Conservation (phyloP, 2,329 filamentous ascomycete genomes). For the Sarocladiaceae sp. region DNA sequence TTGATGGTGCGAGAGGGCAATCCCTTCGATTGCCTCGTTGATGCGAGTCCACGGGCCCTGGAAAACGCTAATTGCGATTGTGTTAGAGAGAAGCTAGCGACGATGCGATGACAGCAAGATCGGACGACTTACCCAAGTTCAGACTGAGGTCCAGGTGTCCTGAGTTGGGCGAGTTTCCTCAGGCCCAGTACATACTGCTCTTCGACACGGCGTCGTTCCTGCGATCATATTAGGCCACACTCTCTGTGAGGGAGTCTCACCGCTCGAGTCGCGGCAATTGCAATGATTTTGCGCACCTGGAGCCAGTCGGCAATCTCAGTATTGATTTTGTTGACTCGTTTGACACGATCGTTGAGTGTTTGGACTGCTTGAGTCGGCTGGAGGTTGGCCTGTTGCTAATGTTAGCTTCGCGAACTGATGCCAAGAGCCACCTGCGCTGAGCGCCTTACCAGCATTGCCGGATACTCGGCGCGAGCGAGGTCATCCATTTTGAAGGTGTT, state of each 20-base stretch:
- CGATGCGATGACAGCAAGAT: background rate
- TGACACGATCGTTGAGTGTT: slow-evolving; percentile 81
- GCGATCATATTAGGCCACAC: background rate
- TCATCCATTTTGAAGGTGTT: slow-evolving; percentile 60
- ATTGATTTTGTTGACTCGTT: slow-evolving; percentile 82
- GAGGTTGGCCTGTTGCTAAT: slow-evolving; percentile 62
- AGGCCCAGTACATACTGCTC: slow-evolving; percentile 82
- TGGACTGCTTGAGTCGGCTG: slow-evolving; percentile 77
- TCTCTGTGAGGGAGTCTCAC: background rate
- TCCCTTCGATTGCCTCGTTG: slow-evolving; percentile 69
- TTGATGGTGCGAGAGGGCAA: slow-evolving; percentile 78
- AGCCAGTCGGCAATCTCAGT: slow-evolving; percentile 94
- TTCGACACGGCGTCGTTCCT: slow-evolving; percentile 87
- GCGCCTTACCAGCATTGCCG: slow-evolving; percentile 79
- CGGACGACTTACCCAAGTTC: slow-evolving; percentile 73
- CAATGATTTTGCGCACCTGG: slow-evolving; percentile 56
- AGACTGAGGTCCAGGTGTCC: slow-evolving; percentile 68
- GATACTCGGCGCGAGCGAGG: slow-evolving; percentile 84
- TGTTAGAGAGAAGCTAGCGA: too few species aligned
- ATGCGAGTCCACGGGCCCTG: slow-evolving; percentile 87
- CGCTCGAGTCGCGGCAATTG: background rate
- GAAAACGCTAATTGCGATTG: slow-evolving; percentile 65
- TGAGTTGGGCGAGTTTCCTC: slow-evolving; percentile 73
- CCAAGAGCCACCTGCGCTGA: background rate
- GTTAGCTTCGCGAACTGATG: background rate